These are phyloP conservation scores for Nevesoporus exiguus DNA, from an alignment of 768 basidiomycete species.

Conservation along the genomic window DNA sequence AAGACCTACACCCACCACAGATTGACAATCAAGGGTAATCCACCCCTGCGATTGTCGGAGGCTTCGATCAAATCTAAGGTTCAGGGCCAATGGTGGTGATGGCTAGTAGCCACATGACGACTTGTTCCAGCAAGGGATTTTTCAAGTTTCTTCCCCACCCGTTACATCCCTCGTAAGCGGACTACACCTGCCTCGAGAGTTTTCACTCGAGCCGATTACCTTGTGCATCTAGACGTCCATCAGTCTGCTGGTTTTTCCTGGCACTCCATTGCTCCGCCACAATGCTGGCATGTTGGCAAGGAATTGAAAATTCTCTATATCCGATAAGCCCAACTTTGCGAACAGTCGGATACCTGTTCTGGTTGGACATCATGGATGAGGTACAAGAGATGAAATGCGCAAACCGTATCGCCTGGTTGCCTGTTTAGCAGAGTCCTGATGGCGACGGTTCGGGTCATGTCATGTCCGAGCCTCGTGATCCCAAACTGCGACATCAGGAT, in stretches of 20 bases:
- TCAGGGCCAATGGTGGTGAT: slow-evolving; percentile 2
- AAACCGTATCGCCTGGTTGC: slow-evolving; percentile 1
- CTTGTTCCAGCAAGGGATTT: neutral
- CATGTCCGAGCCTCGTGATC: too few species aligned
- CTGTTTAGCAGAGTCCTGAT: slow-evolving; percentile 7
- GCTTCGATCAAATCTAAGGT: slow-evolving; percentile 8
- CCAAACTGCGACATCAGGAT: slow-evolving; percentile 5
- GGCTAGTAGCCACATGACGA: neutral
- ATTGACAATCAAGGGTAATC: slow-evolving; percentile 8
- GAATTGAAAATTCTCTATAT: neutral
- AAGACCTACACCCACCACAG: neutral
- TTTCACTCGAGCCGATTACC: slow-evolving; percentile 3
- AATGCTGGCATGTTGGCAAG: neutral
- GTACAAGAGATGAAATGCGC: slow-evolving; percentile 1
- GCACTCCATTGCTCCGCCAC: neutral
- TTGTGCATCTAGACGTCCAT: neutral
- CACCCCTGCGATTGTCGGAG: slow-evolving; percentile 9
- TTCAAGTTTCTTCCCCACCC: neutral
- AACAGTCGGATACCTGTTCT: neutral
- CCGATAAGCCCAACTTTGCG: neutral
- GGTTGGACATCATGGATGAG: neutral
- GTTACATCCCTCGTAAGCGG: slow-evolving; percentile 11
- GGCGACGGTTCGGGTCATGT: neutral
- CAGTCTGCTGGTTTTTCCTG: neutral
- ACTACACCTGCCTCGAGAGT: neutral